Evolutionary conservation across 2,329 filamentous ascomycete species (phyloP), one percentile per base, ranked within the genome.

Genomic region (Mollisia scopiformis): DNA sequence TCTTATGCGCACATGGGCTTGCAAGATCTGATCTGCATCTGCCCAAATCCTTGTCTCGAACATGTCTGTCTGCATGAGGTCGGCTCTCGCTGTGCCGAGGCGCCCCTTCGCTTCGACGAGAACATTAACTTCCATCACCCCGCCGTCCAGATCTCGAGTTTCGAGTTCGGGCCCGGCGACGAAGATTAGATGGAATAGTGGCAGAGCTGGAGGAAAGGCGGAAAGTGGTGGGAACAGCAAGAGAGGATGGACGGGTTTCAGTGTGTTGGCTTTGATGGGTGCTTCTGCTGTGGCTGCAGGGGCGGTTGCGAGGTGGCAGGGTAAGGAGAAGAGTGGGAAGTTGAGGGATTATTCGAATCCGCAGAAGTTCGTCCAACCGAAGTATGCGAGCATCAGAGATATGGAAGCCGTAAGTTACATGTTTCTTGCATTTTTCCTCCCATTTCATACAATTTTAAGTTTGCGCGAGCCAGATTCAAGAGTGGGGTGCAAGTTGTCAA

Each of bases 361-460:
- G 13, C 53, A 55, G 11, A 74, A 74, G 49, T 74, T 71, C 43
- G 37, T 52, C 7, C 47, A 63, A 31, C 71, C 71, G 1, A 68
- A 57, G 27, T 86, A 85, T 76, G 84, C 82, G 4, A 77, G 72
- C 27, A 74, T 82, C 54, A 67, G 73, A 7, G 77, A 83, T 55
- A 80, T 86, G 78, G 79, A 85, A 67, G 77, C 75, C 69, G 82
- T 80, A 66, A 73, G 75, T 69, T 21, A n/a, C n/a, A n/a, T n/a
- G 6, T 10, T 16, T 16, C 30, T 49, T 57, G 35, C 10, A 49
- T 43, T 46, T 50, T 13, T 27, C 16, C 3, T 46, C 39, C 27
- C 19, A 51, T 4, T 49, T 28, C n/a, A 27, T 21, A 46, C 3
- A 37, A 11, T 6, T 37, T 11, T 16, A 37, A 16, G n/a, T 11